phyloP scores from a whole-genome alignment of 306 rosid species.

The Glycyrrhiza uralensis region DNA sequence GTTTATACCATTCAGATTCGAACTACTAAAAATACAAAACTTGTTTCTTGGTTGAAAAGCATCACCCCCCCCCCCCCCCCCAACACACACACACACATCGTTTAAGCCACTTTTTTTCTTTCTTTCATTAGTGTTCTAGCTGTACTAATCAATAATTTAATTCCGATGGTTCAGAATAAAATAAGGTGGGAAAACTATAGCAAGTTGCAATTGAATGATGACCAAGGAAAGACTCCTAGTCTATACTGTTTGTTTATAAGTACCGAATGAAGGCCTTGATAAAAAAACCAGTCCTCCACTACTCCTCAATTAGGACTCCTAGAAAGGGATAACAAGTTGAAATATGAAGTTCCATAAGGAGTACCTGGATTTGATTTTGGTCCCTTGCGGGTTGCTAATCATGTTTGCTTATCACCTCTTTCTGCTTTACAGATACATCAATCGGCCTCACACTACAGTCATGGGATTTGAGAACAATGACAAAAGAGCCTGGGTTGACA shows the following conservation, averaged over 20 bases:
- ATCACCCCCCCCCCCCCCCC: background rate
- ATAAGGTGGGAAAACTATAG: background rate
- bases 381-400: constrained; percentile 63
- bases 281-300: background rate
- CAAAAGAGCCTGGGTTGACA: constrained; percentile 69
- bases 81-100: too few species aligned
- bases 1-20: background rate
- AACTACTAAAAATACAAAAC: background rate
- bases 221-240: background rate
- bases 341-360: constrained; percentile 54
- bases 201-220: constrained; percentile 9
- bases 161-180: background rate
- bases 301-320: background rate
- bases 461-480: constrained; percentile 75
- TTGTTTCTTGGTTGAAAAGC: background rate
- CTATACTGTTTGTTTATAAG: background rate
- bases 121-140: background rate
- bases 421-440: constrained; percentile 58
- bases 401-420: constrained; percentile 67
- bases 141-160: background rate
- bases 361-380: constrained; percentile 64
- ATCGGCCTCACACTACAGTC: constrained; percentile 63
- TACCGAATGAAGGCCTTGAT: background rate
- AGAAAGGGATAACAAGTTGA: background rate
- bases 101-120: background rate